Evolutionary conservation across 1,284 basidiomycete genomes (phyloP).

Genomic region (Cryptococcus deneoformans): DNA sequence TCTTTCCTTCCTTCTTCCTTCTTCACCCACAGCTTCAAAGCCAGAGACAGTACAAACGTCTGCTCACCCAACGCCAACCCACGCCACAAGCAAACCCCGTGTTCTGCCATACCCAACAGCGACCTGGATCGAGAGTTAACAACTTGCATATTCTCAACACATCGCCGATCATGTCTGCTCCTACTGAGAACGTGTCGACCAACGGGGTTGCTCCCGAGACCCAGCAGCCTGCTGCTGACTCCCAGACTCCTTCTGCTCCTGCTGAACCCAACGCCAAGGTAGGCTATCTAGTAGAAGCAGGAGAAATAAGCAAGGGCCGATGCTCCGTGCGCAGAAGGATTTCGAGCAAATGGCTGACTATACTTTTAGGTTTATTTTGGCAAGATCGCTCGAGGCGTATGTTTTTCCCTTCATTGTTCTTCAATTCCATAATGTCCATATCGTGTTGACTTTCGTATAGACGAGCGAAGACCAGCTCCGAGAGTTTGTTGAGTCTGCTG

Average conservation of each 20-base stretch:
- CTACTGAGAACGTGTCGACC: constrained; percentile 4
- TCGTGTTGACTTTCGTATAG: constrained; percentile 8
- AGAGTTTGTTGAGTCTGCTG: constrained; percentile 38
- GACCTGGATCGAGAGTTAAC: background rate
- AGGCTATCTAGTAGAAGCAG: background rate
- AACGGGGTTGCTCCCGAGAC: constrained; percentile 12
- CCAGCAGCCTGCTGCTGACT: constrained; percentile 4
- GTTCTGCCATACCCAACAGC: constrained; percentile 6
- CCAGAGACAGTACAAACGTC: background rate
- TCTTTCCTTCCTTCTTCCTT: background rate
- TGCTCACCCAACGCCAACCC: background rate
- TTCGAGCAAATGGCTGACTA: background rate
- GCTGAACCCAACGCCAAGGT: background rate
- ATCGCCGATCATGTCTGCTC: constrained; percentile 12
- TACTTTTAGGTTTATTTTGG: constrained; percentile 45
- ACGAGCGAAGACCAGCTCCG: constrained; percentile 44
- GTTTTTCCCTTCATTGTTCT: constrained; percentile 1
- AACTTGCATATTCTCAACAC: background rate
- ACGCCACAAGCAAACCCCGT: background rate
- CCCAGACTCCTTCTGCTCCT: background rate
- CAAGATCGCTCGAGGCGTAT: constrained; percentile 43
- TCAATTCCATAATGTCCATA: background rate
- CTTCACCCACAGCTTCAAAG: background rate
- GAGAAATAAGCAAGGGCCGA: background rate
- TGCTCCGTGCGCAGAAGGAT: background rate